Percentiles rank a stretch among this genome's conserved stretches.
Conservation (phyloP, 345 rosid genomes). For the Arabidopsis arenosa region DNA sequence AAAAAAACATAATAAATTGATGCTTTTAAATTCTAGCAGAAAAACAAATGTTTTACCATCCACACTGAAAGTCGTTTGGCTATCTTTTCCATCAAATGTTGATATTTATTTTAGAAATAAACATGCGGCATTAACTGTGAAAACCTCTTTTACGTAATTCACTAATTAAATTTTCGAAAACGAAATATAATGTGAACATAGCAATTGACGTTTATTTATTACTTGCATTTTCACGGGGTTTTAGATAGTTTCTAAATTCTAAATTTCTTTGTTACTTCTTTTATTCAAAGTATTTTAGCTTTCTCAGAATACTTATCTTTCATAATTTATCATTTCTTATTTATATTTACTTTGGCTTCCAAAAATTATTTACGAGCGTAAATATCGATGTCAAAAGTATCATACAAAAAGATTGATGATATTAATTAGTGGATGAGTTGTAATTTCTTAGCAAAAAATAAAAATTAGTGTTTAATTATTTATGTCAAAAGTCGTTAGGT, state of each 20-base stretch:
- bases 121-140: not conserved
- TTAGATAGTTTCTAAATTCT: not conserved
- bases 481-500: not conserved
- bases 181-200: not conserved
- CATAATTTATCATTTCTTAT: not conserved
- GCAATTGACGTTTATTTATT: not conserved
- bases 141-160: conserved; percentile 5
- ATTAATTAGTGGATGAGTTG: not conserved
- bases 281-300: not conserved
- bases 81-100: not conserved
- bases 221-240: not conserved
- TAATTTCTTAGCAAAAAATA: not conserved
- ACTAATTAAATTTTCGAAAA: not conserved
- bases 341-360: not conserved
- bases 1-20: not conserved
- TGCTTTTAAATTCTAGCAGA: not conserved
- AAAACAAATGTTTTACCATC: not conserved
- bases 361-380: not conserved
- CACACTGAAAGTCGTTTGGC: not conserved
- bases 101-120: not conserved
- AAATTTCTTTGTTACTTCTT: not conserved
- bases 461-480: not conserved
- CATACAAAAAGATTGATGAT: not conserved
- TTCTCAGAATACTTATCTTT: not conserved
- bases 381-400: not conserved